Conservation (phyloP, 2,329 filamentous ascomycete species). For the Leptosphaerulina australis region DNA sequence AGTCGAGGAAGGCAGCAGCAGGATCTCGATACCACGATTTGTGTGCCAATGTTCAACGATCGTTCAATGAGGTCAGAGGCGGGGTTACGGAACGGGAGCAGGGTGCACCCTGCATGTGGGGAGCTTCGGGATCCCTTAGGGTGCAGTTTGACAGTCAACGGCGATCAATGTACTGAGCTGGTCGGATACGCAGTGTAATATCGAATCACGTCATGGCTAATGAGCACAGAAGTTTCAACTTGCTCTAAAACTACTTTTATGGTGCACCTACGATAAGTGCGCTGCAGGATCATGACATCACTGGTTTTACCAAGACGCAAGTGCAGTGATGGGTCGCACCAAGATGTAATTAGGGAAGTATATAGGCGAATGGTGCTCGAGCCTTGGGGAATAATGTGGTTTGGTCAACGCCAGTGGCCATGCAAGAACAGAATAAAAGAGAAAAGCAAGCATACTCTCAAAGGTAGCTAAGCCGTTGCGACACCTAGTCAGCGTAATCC, state of each 20-base stretch:
- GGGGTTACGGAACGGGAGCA: slow-evolving; percentile 21
- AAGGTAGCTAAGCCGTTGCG: neutral
- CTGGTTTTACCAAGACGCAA: neutral
- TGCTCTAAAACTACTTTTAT: neutral
- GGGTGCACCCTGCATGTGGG: slow-evolving; percentile 2
- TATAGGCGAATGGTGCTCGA: slow-evolving; percentile 23
- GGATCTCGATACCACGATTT: neutral
- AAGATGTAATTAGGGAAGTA: slow-evolving; percentile 15
- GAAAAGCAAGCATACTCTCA: neutral
- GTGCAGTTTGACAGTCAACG: slow-evolving; percentile 10
- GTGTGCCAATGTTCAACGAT: neutral
- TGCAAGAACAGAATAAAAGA: slow-evolving; percentile 31
- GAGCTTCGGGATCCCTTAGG: neutral
- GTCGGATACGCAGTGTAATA: slow-evolving; percentile 3
- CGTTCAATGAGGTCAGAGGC: slow-evolving; percentile 30
- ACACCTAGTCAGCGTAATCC: slow-evolving; percentile 37
- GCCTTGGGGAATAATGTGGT: slow-evolving; percentile 32
- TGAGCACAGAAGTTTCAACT: neutral
- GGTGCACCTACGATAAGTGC: neutral
- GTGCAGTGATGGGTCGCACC: slow-evolving; percentile 9
- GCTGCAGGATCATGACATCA: slow-evolving; percentile 13
- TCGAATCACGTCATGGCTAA: slow-evolving; percentile 2
- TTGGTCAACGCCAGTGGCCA: slow-evolving; percentile 37
- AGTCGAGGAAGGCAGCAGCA: slow-evolving; percentile 7
- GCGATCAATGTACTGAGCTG: slow-evolving; percentile 7